Base-by-base conservation (phyloP, 1,284 basidiomycete species). In the Xerocomus nothofagi region DNA sequence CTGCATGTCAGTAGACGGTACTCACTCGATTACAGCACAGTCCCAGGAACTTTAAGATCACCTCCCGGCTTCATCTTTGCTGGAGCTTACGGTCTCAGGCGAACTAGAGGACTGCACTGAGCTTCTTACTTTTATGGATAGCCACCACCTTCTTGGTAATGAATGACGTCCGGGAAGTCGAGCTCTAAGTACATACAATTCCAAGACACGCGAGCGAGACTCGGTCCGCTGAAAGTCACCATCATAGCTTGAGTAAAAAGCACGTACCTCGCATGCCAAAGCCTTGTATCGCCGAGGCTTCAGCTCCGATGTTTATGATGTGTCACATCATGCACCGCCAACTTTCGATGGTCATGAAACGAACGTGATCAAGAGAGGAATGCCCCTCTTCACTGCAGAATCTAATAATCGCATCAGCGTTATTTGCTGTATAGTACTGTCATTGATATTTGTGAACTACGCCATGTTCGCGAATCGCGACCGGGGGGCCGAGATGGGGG, bases 291-390 rank as follows among this genome's bases (percentile, higher is more conserved):
- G n/a, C n/a, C n/a, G n/a, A n/a, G n/a, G n/a, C n/a, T n/a, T n/a
- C n/a, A n/a, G n/a, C n/a, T n/a, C n/a, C n/a, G n/a, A n/a, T n/a
- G n/a, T n/a, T n/a, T n/a, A n/a, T 79, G 59, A 96, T 73, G 47
- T 93, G 76, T 93, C 94, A 98, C 68, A 90, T 98, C 39, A 3
- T 27, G n/a, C n/a, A n/a, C n/a, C n/a, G n/a, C n/a, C n/a, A n/a
- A n/a, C n/a, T n/a, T n/a, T n/a, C n/a, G n/a, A n/a, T n/a, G n/a
- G n/a, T n/a, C n/a, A n/a, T n/a, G n/a, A n/a, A n/a, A n/a, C n/a
- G n/a, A n/a, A n/a, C n/a, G n/a, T n/a, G n/a, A n/a, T n/a, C n/a
- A n/a, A n/a, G n/a, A n/a, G n/a, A n/a, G n/a, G n/a, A n/a, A n/a
- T n/a, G n/a, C n/a, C n/a, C n/a, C n/a, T n/a, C n/a, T n/a, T n/a